Percentiles rank a stretch among this genome's conserved stretches.
Conservation (phyloP, 2,329 filamentous ascomycete genomes). For the Microcyclospora tardicrescens region DNA sequence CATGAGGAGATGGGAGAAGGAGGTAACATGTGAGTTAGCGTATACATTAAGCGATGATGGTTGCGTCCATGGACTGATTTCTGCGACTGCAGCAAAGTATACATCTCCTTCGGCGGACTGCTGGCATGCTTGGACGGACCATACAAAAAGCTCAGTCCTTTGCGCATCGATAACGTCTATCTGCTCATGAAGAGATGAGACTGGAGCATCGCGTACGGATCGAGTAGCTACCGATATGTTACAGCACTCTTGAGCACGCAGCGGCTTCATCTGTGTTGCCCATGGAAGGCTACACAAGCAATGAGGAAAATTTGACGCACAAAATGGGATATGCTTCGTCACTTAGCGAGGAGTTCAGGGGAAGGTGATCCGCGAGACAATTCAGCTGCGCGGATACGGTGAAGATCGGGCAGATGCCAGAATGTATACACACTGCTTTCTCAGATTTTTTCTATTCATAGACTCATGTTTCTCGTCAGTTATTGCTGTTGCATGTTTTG, state of each 20-base stretch:
- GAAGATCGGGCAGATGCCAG: too few species aligned
- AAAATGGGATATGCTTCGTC: too few species aligned
- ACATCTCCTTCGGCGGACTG: conserved; percentile 84
- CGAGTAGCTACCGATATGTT: too few species aligned
- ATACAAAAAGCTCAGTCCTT: conserved; percentile 83
- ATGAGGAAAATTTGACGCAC: too few species aligned
- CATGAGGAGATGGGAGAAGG: conserved; percentile 67
- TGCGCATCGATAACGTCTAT: conserved; percentile 89
- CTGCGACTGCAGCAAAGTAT: conserved; percentile 58
- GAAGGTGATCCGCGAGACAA: too few species aligned
- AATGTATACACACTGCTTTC: too few species aligned
- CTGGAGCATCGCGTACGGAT: too few species aligned
- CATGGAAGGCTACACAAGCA: too few species aligned
- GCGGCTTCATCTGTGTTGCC: too few species aligned
- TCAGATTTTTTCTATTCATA: not conserved
- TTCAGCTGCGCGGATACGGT: too few species aligned
- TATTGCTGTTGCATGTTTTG: not conserved
- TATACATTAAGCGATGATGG: not conserved
- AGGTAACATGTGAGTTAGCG: conserved; percentile 63
- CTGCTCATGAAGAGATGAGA: conserved; percentile 77
- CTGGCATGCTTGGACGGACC: conserved; percentile 85
- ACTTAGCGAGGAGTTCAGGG: too few species aligned
- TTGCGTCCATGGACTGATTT: conserved; percentile 16
- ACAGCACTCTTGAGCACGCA: too few species aligned
- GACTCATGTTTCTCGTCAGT: not conserved